Base-by-base conservation (phyloP, 177 flowering plant species). In the Vitis hybrid region DNA sequence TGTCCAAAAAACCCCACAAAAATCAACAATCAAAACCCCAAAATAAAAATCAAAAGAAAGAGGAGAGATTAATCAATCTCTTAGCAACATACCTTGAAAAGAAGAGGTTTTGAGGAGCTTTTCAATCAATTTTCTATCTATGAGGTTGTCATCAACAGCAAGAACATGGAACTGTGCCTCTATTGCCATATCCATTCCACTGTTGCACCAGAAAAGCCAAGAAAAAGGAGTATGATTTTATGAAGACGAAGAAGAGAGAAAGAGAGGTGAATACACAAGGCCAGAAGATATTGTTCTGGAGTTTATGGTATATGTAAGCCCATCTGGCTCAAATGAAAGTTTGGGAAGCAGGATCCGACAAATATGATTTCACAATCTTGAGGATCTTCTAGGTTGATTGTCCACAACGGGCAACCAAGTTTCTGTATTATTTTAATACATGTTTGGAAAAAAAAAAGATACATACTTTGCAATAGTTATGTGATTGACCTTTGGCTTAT, bases 91-190 rank as follows among this genome's bases (percentile, higher is more conserved):
- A 86, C 90, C 90, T 56, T 85, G 85, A 68, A 73, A 83, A 48
- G 90, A 81, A 57, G 87, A 87, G 59, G 82, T 81, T 48, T 83
- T 80, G 73, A 87, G 90, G 62, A 87, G 85, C 59, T 79, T 75
- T 65, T 85, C 90, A 72, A 85, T 87, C 48, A 83, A 57, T 62
- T 78, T 87, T 60, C 90, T 69, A 58, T 87, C 90, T 50, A 83
- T 65, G n/a, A 77, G 26, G 74, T 85, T 85, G 19, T 87, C 90
- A 75, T 85, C 90, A 71, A 85, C 88, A 30, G 90, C 90, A 12
- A 87, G 70, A 70, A 87, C 88, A 77, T 85, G 90, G 18, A 80
- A 83, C 74, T 80, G 72, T 9, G 80, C 11, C 39, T 75, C 77
- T 15, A 79, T 32, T 14, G 75, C 70, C 56, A 77, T 17, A 39